phyloP scores from a whole-genome alignment of 1,284 basidiomycete species.

The Sanghuangporus weigelae region DNA sequence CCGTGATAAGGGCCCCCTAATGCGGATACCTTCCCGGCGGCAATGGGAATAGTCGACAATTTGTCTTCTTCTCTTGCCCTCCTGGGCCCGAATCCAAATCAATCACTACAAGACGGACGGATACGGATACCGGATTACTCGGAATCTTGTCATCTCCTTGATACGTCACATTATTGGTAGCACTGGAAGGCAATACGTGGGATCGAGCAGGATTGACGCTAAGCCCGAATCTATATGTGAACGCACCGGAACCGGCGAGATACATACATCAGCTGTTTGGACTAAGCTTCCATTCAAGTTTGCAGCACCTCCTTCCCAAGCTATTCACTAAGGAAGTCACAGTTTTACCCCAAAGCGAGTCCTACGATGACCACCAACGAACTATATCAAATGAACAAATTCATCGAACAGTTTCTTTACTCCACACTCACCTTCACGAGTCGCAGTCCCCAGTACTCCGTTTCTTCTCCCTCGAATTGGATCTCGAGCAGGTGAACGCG shows the following conservation, averaged over 20 bases:
- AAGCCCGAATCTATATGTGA: neutral
- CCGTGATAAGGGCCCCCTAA: neutral
- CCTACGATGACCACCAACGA: too few relatives aligned
- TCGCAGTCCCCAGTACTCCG: too few relatives aligned
- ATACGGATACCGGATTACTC: too few relatives aligned
- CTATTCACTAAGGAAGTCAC: neutral
- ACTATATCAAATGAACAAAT: too few relatives aligned
- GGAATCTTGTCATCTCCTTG: too few relatives aligned
- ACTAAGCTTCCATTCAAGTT: neutral
- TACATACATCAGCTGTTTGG: neutral
- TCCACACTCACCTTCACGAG: too few relatives aligned
- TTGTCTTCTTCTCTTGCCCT: too few relatives aligned
- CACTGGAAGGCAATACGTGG: neutral
- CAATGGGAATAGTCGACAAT: neutral
- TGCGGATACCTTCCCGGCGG: neutral
- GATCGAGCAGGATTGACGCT: neutral
- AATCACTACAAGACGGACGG: too few relatives aligned
- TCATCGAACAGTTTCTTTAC: too few relatives aligned
- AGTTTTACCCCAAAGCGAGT: neutral
- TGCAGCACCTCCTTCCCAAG: neutral
- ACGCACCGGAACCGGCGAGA: neutral
- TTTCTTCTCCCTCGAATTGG: neutral
- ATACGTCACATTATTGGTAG: neutral
- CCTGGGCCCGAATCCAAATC: too few relatives aligned
- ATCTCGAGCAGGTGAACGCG: neutral